Base-by-base conservation (phyloP, 129 eudicot genomes). In the Centrapalus pauciflorus region DNA sequence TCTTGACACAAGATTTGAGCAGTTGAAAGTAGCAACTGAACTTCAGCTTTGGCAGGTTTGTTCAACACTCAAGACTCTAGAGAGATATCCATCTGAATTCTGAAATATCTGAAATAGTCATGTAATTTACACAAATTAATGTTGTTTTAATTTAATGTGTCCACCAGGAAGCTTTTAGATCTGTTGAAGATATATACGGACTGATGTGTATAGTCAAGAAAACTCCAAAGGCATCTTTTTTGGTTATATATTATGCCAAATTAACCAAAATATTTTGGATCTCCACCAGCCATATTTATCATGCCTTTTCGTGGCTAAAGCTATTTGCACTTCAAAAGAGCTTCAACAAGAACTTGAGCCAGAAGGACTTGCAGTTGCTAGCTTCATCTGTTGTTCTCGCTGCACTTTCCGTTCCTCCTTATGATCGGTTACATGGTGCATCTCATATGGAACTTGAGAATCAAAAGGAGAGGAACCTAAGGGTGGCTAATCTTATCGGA, bases 21-120 rank as follows among this genome's bases (percentile, higher is more conserved):
- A 94, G 76, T 66, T 94, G 25, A 94, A 86, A 82, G 80, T 94
- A 77, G 96, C 99, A n/a, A 94, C 95, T 6, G 99, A 94, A 72
- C 93, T 94, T 71, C 90, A 84, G 69, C 89, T 89, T 13, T 94
- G 99, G 99, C 99, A 94, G 98, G 98, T 93, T 7, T 21, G 83
- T 58, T 76, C 95, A 20, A 87, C 95, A 21, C 90, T n/a, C n/a
- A n/a, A n/a, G n/a, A n/a, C n/a, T n/a, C n/a, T n/a, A n/a, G n/a
- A n/a, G n/a, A n/a, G n/a, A n/a, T n/a, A n/a, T n/a, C n/a, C n/a
- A n/a, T n/a, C n/a, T n/a, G n/a, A n/a, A n/a, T n/a, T n/a, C 4
- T 17, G 25, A 48, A 48, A 48, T 48, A 4, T 46, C 54, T 48
- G 19, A 16, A 14, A 48, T 14, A 48, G 54, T 14, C 54, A 48